These are phyloP conservation scores for Cystobasidiaceae sp. DNA, from an alignment of 1,284 basidiomycete species.

Conservation along the genomic window DNA sequence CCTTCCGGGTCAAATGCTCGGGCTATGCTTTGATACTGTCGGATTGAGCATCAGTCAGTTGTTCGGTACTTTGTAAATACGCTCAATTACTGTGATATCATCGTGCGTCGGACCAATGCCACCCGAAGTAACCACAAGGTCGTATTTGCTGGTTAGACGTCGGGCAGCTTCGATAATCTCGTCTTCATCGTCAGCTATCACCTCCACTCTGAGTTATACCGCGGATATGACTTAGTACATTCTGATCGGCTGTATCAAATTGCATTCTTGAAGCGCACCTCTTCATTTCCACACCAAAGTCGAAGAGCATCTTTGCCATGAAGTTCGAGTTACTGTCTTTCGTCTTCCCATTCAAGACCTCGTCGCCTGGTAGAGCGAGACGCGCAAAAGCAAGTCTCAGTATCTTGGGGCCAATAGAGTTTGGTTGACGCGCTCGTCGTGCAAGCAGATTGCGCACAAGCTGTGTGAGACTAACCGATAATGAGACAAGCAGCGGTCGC, in stretches of 20 bases:
- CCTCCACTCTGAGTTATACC: conserved; percentile 60
- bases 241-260: neutral
- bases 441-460: no score
- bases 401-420: neutral
- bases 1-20: conserved; percentile 66
- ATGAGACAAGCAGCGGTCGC: conserved; percentile 65
- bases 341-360: conserved; percentile 51
- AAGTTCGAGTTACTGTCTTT: conserved; percentile 68
- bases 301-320: conserved; percentile 65
- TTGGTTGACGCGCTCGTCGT: neutral
- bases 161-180: conserved; percentile 82
- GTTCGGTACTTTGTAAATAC: no score
- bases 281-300: conserved; percentile 76
- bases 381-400: neutral
- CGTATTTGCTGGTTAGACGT: conserved; percentile 71
- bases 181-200: conserved; percentile 81
- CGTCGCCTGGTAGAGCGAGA: conserved; percentile 46
- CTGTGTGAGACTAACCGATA: conserved; percentile 56
- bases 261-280: conserved; percentile 25
- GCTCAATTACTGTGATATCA: conserved; percentile 3
- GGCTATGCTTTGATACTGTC: conserved; percentile 75
- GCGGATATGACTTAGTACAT: neutral
- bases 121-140: conserved; percentile 80
- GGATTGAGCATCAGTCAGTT: conserved; percentile 59
- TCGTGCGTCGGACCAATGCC: conserved; percentile 58